A percentile compares a stretch with the other conserved stretches of the same genome.
These are phyloP conservation scores for Colletotrichum eleusines DNA, from an alignment of 2,329 filamentous ascomycete species.

Conservation along the genomic window DNA sequence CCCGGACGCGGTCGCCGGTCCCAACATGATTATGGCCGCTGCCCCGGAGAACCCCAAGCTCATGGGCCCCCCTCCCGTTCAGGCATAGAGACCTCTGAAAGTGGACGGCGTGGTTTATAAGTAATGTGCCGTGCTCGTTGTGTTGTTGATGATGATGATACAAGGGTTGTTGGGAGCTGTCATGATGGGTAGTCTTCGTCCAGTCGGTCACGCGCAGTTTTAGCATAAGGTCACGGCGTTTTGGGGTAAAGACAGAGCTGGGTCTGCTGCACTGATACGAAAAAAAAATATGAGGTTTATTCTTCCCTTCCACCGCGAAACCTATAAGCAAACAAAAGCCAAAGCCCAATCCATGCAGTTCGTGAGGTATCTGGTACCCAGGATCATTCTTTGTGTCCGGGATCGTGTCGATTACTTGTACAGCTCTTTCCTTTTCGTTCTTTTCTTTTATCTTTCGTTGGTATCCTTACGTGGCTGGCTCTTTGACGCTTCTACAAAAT, in stretches of 20 bases:
- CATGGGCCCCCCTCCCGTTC: slow-evolving; percentile 50
- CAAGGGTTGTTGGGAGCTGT: slow-evolving; percentile 12
- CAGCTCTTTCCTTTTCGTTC: slow-evolving; percentile 24
- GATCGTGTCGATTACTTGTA: slow-evolving; percentile 37
- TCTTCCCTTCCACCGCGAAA: slow-evolving; percentile 42
- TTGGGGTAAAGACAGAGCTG: slow-evolving; percentile 46
- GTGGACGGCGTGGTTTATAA: slow-evolving; percentile 16
- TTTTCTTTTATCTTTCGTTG: slow-evolving; percentile 25
- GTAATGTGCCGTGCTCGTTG: slow-evolving; percentile 15
- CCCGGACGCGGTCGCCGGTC: slow-evolving; percentile 65
- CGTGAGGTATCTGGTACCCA: slow-evolving; percentile 42
- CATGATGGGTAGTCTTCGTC: slow-evolving; percentile 32
- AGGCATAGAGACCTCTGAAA: slow-evolving; percentile 23
- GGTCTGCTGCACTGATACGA: slow-evolving; percentile 43
- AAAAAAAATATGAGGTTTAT: slow-evolving; percentile 41
- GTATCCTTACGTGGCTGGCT: not conserved
- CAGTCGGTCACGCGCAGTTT: slow-evolving; percentile 43
- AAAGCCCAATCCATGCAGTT: slow-evolving; percentile 42
- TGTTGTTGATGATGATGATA: not conserved
- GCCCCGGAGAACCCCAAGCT: slow-evolving; percentile 61
- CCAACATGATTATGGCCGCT: slow-evolving; percentile 53
- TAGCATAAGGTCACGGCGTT: slow-evolving; percentile 58
- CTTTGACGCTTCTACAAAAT: slow-evolving; percentile 52
- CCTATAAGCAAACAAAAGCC: slow-evolving; percentile 44
- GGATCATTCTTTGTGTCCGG: slow-evolving; percentile 20